These are phyloP conservation scores for Candida easanensis DNA, from an alignment of 805 yeast genomes.

Conservation along the genomic window DNA sequence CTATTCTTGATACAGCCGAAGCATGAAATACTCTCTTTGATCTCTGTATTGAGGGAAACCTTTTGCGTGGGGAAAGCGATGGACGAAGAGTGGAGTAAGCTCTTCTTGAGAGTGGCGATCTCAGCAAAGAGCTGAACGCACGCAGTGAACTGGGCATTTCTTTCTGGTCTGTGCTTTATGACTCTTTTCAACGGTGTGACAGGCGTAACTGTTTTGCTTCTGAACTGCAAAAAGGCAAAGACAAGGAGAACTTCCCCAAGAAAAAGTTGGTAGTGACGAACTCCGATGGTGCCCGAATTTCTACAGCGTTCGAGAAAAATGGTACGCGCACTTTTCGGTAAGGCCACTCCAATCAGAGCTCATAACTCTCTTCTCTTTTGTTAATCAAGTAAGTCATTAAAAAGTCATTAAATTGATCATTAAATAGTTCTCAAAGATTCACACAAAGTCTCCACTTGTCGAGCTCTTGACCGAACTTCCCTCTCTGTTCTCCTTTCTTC, in stretches of 20 bases:
- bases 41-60: background rate
- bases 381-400: too few species aligned
- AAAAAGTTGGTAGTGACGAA: background rate
- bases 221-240: background rate
- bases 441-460: background rate
- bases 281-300: background rate
- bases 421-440: too few species aligned
- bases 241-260: background rate
- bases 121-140: constrained; percentile 2
- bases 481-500: background rate
- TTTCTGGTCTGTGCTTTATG: background rate
- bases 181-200: too few species aligned
- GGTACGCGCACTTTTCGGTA: too few species aligned
- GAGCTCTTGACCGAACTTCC: background rate
- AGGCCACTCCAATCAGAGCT: too few species aligned
- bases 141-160: constrained; percentile 7
- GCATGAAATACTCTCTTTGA: constrained; percentile 39
- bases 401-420: too few species aligned
- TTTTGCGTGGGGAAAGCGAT: background rate
- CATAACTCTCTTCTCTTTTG: too few species aligned
- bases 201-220: background rate
- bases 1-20: constrained; percentile 27
- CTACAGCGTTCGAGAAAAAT: constrained; percentile 2
- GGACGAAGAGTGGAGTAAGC: constrained; percentile 8
- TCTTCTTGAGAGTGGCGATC: constrained; percentile 10